A percentile compares a stretch with the other conserved stretches of the same genome.
Evolutionary conservation across 2,329 filamentous ascomycete genomes (phyloP).

Genomic region (Diplodia scrobiculata): DNA sequence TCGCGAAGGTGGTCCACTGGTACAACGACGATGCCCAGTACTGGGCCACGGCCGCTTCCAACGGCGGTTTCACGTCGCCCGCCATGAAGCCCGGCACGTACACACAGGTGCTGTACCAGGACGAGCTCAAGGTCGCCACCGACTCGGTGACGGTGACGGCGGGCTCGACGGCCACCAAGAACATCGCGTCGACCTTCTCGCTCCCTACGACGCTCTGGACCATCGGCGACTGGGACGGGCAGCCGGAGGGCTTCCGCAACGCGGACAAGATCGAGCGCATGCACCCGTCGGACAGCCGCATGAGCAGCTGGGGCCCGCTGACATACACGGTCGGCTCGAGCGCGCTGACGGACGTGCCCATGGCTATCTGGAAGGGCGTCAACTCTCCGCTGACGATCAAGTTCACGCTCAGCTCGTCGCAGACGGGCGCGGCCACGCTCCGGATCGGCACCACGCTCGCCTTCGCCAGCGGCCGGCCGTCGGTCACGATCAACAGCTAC

Average conservation of each 20-base stretch:
- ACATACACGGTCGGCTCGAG: conserved; percentile 65
- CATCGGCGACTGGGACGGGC: conserved; percentile 67
- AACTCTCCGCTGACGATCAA: conserved; percentile 64
- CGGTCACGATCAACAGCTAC: conserved; percentile 59
- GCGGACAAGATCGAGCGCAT: conserved; percentile 68
- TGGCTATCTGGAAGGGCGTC: conserved; percentile 65
- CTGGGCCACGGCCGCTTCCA: conserved; percentile 61
- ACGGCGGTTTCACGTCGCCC: conserved; percentile 63
- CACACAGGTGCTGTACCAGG: conserved; percentile 67
- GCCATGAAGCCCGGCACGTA: conserved; percentile 69
- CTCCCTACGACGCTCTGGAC: conserved; percentile 59
- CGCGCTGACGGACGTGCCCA: conserved; percentile 59
- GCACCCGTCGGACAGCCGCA: conserved; percentile 67
- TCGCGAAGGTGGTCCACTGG: conserved; percentile 66
- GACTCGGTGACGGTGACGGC: conserved; percentile 58
- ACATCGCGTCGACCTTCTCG: conserved; percentile 56
- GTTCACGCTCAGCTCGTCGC: conserved; percentile 57
- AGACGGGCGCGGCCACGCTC: conserved; percentile 58
- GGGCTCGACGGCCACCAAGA: conserved; percentile 52
- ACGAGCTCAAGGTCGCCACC: conserved; percentile 55
- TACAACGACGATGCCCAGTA: conserved; percentile 59
- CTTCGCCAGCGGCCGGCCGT: conserved; percentile 62
- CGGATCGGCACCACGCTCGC: conserved; percentile 66
- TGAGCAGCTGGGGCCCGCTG: conserved; percentile 61
- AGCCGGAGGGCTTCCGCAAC: conserved; percentile 62